phyloP scores from a whole-genome alignment of 257 asterid genomes.

The Solanum sejunctum region DNA sequence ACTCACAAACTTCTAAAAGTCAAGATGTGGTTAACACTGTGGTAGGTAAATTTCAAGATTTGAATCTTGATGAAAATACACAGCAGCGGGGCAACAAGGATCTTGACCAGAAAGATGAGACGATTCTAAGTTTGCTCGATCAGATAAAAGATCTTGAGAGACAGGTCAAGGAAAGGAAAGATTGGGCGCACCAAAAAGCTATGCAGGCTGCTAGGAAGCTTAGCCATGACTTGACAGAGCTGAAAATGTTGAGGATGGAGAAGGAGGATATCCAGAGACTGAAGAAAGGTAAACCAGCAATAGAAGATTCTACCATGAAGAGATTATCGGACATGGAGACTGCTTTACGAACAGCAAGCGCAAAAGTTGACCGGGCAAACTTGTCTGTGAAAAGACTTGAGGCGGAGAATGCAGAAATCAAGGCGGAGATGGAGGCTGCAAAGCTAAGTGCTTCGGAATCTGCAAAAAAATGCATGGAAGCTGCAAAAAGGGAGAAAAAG shows the following conservation, averaged over 20 bases:
- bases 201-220: conserved; percentile 97
- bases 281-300: conserved; percentile 63
- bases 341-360: conserved; percentile 70
- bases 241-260: conserved; percentile 78
- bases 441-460: conserved; percentile 94
- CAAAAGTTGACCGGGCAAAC: conserved; percentile 76
- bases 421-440: conserved; percentile 91
- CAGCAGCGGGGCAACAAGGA: conserved; percentile 44
- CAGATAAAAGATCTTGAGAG: conserved; percentile 82
- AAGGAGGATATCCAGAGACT: conserved; percentile 69
- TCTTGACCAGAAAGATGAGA: conserved; percentile 71
- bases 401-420: conserved; percentile 71
- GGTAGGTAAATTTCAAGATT: conserved; percentile 67
- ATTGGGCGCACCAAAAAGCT: conserved; percentile 96
- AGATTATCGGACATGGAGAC: conserved; percentile 77
- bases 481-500: conserved; percentile 85
- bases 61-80: conserved; percentile 66
- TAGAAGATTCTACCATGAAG: conserved; percentile 57
- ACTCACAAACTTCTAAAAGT: conserved; percentile 17
- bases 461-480: conserved; percentile 51
- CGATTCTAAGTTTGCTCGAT: conserved; percentile 56
- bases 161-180: conserved; percentile 79
- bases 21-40: conserved; percentile 31
- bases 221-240: conserved; percentile 78
- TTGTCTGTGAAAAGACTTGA: conserved; percentile 76